These are phyloP conservation scores for Boletales sp. DNA, from an alignment of 768 basidiomycete genomes.

Conservation along the genomic window DNA sequence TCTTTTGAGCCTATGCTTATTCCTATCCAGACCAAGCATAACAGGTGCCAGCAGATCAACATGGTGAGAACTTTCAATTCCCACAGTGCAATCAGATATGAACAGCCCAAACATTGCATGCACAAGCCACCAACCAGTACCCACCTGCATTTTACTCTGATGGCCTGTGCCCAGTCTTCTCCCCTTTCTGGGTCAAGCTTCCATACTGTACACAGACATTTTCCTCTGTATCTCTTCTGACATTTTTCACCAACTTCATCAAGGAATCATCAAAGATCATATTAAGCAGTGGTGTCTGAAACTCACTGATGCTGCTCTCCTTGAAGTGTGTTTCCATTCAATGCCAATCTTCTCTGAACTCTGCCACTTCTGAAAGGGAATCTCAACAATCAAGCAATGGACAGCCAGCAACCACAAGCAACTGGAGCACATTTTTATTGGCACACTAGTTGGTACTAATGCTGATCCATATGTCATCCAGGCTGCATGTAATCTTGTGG, in stretches of 20 bases:
- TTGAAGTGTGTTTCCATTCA: not conserved
- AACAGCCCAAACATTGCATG: too few relatives aligned
- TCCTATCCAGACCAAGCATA: too few relatives aligned
- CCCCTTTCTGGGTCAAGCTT: not conserved
- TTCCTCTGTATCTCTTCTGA: not conserved
- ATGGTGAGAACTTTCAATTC: too few relatives aligned
- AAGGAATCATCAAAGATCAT: conserved; percentile 1
- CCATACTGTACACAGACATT: not conserved
- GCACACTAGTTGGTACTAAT: too few relatives aligned
- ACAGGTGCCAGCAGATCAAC: too few relatives aligned
- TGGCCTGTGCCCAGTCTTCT: not conserved
- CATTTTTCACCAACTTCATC: conserved; percentile 1
- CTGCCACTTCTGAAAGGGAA: not conserved
- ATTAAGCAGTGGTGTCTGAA: not conserved
- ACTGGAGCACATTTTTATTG: not conserved
- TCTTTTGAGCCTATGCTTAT: too few relatives aligned
- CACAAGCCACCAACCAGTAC: too few relatives aligned
- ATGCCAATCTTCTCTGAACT: not conserved
- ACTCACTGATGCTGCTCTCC: too few relatives aligned
- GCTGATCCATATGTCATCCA: too few relatives aligned
- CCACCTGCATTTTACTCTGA: not conserved
- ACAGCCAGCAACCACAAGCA: not conserved
- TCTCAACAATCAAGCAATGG: not conserved
- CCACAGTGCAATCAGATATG: too few relatives aligned
- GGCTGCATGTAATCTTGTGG: too few relatives aligned